phyloP scores from a whole-genome alignment of 495 filamentous ascomycete species.

The Penicillium lividum region DNA sequence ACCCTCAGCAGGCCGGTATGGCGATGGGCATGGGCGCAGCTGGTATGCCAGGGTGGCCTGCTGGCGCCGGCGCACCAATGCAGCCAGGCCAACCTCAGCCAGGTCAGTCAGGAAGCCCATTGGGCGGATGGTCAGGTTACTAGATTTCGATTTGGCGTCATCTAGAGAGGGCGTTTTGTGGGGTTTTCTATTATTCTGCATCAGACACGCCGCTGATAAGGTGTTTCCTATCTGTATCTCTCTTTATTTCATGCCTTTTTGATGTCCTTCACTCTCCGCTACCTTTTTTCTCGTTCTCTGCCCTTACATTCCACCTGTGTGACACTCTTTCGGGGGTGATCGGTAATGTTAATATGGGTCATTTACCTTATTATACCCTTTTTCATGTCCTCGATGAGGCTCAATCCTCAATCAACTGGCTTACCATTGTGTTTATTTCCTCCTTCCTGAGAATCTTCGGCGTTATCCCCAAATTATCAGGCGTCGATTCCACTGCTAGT shows the following conservation, averaged over 20 bases:
- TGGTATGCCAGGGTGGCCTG: slow-evolving; percentile 45
- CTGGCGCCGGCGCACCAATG: slow-evolving; percentile 37
- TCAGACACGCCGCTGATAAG: slow-evolving; percentile 16
- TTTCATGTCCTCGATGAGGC: slow-evolving; percentile 38
- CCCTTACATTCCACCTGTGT: slow-evolving; percentile 31
- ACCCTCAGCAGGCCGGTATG: slow-evolving; percentile 42
- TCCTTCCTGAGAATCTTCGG: slow-evolving; percentile 13
- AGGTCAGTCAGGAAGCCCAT: slow-evolving; percentile 45
- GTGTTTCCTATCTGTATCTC: slow-evolving; percentile 12
- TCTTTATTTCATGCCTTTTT: slow-evolving; percentile 18
- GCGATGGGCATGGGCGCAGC: slow-evolving; percentile 43
- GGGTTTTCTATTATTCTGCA: slow-evolving; percentile 11
- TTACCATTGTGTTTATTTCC: slow-evolving; percentile 17
- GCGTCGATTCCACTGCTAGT: slow-evolving; percentile 18
- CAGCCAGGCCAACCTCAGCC: slow-evolving; percentile 47
- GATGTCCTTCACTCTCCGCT: slow-evolving; percentile 23
- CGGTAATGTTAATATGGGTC: slow-evolving; percentile 42
- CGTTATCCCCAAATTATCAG: slow-evolving; percentile 13
- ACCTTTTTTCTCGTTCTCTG: slow-evolving; percentile 16
- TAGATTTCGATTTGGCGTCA: slow-evolving; percentile 34
- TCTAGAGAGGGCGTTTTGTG: slow-evolving; percentile 33
- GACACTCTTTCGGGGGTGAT: slow-evolving; percentile 29
- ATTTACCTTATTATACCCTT: slow-evolving; percentile 47
- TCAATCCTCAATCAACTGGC: slow-evolving; percentile 12
- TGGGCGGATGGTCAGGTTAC: slow-evolving; percentile 48